Conservation (phyloP, 345 rosid species). For the Brassica carinata region DNA sequence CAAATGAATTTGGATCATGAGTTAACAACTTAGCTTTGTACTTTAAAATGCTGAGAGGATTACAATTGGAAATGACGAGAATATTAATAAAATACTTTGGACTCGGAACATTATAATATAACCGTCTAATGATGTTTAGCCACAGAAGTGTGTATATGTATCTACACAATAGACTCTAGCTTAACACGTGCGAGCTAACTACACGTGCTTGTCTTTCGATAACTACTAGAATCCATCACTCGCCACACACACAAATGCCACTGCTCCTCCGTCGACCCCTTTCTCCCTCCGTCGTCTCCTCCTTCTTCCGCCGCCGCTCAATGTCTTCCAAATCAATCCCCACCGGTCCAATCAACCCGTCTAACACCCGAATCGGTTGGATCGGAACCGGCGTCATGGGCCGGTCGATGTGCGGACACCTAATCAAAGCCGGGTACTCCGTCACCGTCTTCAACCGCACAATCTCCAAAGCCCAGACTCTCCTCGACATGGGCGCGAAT, state of each 20-base stretch:
- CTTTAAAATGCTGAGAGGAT: no score
- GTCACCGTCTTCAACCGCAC: conserved; percentile 90
- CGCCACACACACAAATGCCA: conserved; percentile 31
- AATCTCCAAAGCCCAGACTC: conserved; percentile 73
- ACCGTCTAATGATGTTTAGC: no score
- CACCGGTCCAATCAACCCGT: conserved; percentile 45
- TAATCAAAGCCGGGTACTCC: conserved; percentile 75
- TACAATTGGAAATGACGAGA: no score
- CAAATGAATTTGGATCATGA: no score
- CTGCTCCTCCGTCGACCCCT: conserved; percentile 16
- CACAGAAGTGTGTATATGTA: no score
- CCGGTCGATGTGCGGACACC: conserved; percentile 74
- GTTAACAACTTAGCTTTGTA: no score
- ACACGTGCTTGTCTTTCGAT: conserved; percentile 14
- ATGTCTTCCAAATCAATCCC: conserved; percentile 57
- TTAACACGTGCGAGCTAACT: background rate
- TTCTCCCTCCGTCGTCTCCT: conserved; percentile 8
- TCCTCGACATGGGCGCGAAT: conserved; percentile 70
- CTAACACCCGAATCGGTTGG: conserved; percentile 89
- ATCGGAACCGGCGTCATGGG: conserved; percentile 96
- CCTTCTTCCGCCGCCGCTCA: conserved; percentile 48
- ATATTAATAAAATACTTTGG: no score
- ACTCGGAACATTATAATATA: no score
- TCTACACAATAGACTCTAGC: no score
- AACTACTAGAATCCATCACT: conserved; percentile 5